Conservation (phyloP, 805 yeast species). For the Kazachstania martiniae region DNA sequence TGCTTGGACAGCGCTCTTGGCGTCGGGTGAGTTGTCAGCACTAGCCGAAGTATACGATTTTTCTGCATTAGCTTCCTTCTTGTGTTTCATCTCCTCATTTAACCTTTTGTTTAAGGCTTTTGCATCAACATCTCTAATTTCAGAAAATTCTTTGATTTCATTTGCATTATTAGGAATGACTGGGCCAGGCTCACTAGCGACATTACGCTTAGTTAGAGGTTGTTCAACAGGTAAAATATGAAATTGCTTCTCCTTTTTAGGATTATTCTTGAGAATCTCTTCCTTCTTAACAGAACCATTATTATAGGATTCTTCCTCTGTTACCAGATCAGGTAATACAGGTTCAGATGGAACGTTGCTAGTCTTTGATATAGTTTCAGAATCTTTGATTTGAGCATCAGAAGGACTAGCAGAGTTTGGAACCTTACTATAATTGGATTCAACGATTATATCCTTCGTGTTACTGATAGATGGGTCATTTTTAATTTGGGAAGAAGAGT, state of each 20-base stretch:
- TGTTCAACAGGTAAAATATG: conserved; percentile 36
- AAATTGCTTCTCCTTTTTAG: conserved; percentile 11
- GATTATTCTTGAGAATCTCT: conserved; percentile 2
- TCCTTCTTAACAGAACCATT: too few species aligned
- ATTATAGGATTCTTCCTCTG: too few species aligned
- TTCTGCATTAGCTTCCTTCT: conserved; percentile 2
- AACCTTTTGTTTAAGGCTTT: conserved; percentile 43
- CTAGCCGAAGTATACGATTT: neutral
- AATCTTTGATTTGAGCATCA: too few species aligned
- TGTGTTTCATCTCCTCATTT: conserved; percentile 13
- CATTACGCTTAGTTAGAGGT: conserved; percentile 26
- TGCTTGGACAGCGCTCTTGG: neutral
- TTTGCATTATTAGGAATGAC: conserved; percentile 41
- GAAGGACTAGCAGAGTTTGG: too few species aligned
- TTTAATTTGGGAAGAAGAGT: too few species aligned
- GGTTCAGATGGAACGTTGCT: too few species aligned
- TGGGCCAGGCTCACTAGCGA: conserved; percentile 66
- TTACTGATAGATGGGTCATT: too few species aligned
- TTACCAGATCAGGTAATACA: neutral
- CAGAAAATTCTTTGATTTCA: conserved; percentile 54
- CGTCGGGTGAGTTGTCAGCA: neutral
- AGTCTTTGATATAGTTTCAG: too few species aligned
- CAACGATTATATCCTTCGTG: too few species aligned
- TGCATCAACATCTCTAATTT: conserved; percentile 46
- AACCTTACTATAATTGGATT: too few species aligned